Conservation (phyloP, 225 moss, liverwort and hornwort genomes). For the Marchantia polymorpha region DNA sequence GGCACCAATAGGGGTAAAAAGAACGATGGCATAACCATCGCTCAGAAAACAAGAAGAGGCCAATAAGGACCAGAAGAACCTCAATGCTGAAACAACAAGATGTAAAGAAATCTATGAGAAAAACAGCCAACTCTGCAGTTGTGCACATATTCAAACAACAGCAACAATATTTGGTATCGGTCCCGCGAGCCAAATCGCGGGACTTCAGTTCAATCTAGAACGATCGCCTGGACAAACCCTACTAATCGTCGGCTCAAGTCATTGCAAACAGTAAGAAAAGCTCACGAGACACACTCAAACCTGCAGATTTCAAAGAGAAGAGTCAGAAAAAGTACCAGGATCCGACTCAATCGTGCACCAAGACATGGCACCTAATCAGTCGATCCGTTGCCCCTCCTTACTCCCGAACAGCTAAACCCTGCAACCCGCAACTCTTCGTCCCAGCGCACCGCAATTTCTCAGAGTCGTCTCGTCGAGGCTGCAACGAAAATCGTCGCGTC, state of each 20-base stretch:
- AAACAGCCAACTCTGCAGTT: background rate
- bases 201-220: background rate
- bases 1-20: no score
- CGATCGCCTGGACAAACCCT: background rate
- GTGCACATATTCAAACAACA: background rate
- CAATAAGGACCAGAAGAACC: background rate
- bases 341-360: conserved; percentile 97
- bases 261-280: background rate
- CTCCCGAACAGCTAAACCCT: background rate
- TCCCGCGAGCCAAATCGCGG: background rate
- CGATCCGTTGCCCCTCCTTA: background rate
- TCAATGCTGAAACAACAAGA: background rate
- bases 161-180: background rate
- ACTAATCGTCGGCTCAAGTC: background rate
- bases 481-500: background rate
- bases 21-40: no score
- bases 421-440: background rate
- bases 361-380: conserved; percentile 52
- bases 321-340: conserved; percentile 48
- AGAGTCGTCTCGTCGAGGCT: background rate
- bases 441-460: background rate
- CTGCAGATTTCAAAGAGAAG: background rate
- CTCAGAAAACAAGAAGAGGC: background rate
- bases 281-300: background rate
- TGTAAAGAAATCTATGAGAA: background rate